Percentiles rank a stretch among this genome's conserved stretches.
Evolutionary conservation across 116 monocot species (phyloP).

Genomic region (Iris pallida): DNA sequence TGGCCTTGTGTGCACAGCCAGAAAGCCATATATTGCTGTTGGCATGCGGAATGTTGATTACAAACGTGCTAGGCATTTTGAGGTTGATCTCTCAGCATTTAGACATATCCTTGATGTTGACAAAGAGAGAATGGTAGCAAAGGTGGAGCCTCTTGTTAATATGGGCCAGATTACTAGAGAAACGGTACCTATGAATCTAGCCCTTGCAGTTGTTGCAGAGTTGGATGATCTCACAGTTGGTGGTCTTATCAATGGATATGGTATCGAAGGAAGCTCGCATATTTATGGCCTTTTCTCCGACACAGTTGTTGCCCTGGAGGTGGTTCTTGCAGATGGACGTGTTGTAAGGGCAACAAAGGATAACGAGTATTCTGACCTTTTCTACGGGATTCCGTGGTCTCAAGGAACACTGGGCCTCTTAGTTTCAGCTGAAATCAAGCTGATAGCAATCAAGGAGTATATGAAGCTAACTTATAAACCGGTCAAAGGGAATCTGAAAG

Average conservation of each 20-base stretch:
- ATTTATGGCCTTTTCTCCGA: slow-evolving; percentile 65
- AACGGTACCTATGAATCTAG: slow-evolving; percentile 61
- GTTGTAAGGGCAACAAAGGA: slow-evolving; percentile 61
- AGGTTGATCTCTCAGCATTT: slow-evolving; percentile 54
- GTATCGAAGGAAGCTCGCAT: slow-evolving; percentile 65
- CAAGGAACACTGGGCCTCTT: slow-evolving; percentile 59
- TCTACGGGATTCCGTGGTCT: slow-evolving; percentile 55
- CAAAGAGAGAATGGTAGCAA: slow-evolving; percentile 52
- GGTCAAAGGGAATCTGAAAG: slow-evolving; percentile 30
- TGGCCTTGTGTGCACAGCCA: slow-evolving; percentile 70
- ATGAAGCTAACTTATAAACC: slow-evolving; percentile 53
- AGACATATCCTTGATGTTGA: slow-evolving; percentile 60
- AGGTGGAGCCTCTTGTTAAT: slow-evolving; percentile 66
- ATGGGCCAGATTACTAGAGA: slow-evolving; percentile 65
- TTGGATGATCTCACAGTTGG: slow-evolving; percentile 80
- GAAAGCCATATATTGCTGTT: slow-evolving; percentile 68
- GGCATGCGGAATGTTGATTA: slow-evolving; percentile 82
- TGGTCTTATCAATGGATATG: slow-evolving; percentile 75
- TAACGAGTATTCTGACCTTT: slow-evolving; percentile 63
- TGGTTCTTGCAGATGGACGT: slow-evolving; percentile 64
- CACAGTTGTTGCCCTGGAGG: slow-evolving; percentile 57
- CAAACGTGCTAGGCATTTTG: slow-evolving; percentile 72
- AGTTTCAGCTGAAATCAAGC: slow-evolving; percentile 66
- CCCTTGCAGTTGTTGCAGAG: slow-evolving; percentile 67
- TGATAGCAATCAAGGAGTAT: slow-evolving; percentile 57